Base-by-base conservation (phyloP, 2,329 filamentous ascomycete genomes). In the Sclerotinia minor region DNA sequence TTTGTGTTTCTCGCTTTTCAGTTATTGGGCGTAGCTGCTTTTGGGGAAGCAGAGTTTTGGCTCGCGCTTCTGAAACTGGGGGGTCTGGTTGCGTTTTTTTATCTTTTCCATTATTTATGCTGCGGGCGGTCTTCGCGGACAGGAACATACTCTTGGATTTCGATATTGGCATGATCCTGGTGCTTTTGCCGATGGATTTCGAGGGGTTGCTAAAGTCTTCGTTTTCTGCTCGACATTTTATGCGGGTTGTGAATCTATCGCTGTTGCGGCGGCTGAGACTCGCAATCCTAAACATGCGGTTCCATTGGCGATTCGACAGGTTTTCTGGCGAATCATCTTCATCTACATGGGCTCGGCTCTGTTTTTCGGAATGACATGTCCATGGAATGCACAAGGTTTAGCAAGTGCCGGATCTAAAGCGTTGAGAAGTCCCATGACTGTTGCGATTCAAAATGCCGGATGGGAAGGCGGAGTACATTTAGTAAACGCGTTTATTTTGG, bases 311-410 rank as follows among this genome's bases (percentile, higher is more conserved):
- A 88, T 95, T 74, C 95, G 94, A 79, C 92, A 96, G 77, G 92
- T 96, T 24, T 96, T 96, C 79, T 97, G 93, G 93, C 89, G 93
- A 74, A 96, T 96, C 75, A 87, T 89, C 5, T 83, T 95, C n/a
- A 69, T 97, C 80, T 97, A 96, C 80, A 84, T 97, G 81, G 89
- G 89, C 47, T 85, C 84, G 11, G 89, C 89, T 44, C 86, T 92
- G 75, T 92, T 92, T 80, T 91, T 90, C 69, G 89, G 90, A 11
- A 82, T 94, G 3, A 89, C 89, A 0, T 91, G 90, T 72, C 89
- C 90, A 0, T 87, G 88, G 69, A 86, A 92, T 71, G 86, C 88
- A 0, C 79, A 83, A 4, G 85, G 84, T 0, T 83, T 94, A 0
- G 81, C 90, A 52, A 86, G 85, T 38, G 86, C 85, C 5, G 78